Base-by-base conservation (phyloP, 2,329 filamentous ascomycete genomes). In the Fusarium poae region DNA sequence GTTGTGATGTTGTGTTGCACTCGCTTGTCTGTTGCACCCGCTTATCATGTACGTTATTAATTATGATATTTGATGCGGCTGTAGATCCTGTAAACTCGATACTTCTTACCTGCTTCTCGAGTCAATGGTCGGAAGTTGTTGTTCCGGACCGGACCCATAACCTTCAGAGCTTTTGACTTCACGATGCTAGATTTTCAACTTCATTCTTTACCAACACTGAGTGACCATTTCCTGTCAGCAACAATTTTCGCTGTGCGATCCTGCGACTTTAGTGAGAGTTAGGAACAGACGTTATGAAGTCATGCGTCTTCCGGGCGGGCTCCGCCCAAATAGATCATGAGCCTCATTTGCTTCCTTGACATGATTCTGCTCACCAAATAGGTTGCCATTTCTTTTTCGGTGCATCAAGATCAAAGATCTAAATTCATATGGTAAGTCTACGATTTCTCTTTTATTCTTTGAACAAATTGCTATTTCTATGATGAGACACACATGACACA, bases 401-500 rank as follows among this genome's bases (percentile, higher is more conserved):
- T 40, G 32, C 32, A 5, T 35, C 21, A 32, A 25, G 45, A 12
- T 51, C 11, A n/a, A 13, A 23, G n/a, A 15, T 20, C 21, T 37
- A 32, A 20, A 29, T 23, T 20, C 15, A 42, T 42, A 20, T 51
- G 57, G 68, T 73, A 59, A 66, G 67, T 61, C 23, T 40, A 8
- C 12, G 42, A 40, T 16, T 51, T 51, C 13, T 40, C 30, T 18
- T 50, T 32, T 30, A 44, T 39, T 23, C 56, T 52, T 56, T 45
- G 21, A 46, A 21, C 5, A 20, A 13, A 15, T 27, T 53, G 40
- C 40, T 56, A 43, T 59, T 70, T 68, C 40, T 29, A 74, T 77
- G 74, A 78, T 76, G 74, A 78, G 63, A 71, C 37, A 71, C 53
- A 54, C 74, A 72, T 74, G 75, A 72, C 75, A 78, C 75, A 76